phyloP scores from a whole-genome alignment of 2,329 filamentous ascomycete genomes.

The Cylindrodendrum hubeiense region DNA sequence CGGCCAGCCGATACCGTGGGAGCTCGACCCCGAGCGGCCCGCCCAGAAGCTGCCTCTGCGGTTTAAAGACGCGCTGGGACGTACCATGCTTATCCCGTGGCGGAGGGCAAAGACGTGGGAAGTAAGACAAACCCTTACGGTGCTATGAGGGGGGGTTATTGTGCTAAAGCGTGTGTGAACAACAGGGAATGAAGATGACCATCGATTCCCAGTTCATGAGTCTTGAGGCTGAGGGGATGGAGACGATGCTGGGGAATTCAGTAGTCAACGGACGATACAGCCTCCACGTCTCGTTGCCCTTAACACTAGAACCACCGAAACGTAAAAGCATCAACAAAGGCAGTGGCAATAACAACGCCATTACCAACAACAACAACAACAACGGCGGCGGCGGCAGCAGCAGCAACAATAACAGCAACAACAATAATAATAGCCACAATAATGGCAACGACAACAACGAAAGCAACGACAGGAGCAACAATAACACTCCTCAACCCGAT shows the following conservation, averaged over 20 bases:
- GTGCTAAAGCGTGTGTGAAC: background rate
- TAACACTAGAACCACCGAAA: conserved; percentile 19
- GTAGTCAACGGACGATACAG: conserved; percentile 23
- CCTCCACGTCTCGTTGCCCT: conserved; percentile 19
- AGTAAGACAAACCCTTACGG: conserved; percentile 1
- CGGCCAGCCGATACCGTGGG: conserved; percentile 25
- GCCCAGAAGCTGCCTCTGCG: conserved; percentile 26
- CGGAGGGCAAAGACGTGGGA: conserved; percentile 32
- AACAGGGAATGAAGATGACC: conserved; percentile 32
- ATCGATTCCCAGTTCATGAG: conserved; percentile 24
- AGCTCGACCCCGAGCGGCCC: conserved; percentile 29
- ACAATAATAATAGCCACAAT: background rate
- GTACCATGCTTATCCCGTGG: conserved; percentile 26
- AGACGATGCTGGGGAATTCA: background rate
- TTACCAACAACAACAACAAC: background rate
- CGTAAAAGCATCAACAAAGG: background rate
- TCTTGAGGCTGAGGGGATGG: conserved; percentile 12
- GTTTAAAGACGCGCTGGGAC: conserved; percentile 22
- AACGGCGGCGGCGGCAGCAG: background rate
- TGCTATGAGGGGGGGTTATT: background rate
- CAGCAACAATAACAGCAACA: background rate
- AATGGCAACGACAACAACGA: background rate
- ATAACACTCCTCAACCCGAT: background rate
- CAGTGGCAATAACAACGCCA: background rate
- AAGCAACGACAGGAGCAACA: background rate